Evolutionary conservation across 2,329 filamentous ascomycete genomes (phyloP).

Genomic region (Penicillium sp.): DNA sequence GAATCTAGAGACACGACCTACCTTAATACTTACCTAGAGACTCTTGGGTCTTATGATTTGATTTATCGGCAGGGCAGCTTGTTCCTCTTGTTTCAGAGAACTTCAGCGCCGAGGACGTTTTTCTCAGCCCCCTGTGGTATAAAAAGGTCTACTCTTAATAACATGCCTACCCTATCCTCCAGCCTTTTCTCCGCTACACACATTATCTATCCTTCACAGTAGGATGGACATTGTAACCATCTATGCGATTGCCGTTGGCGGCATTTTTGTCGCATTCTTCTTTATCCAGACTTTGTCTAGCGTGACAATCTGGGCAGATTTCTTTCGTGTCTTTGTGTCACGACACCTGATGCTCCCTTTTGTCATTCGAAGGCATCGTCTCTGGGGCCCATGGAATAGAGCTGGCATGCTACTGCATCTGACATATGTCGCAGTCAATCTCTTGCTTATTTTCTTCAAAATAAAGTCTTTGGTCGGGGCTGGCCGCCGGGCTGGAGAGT

Average conservation of each 20-base stretch:
- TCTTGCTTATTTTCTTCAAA: slow-evolving; percentile 8
- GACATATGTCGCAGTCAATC: slow-evolving; percentile 8
- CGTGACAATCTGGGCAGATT: slow-evolving; percentile 4
- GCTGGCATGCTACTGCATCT: slow-evolving; percentile 8
- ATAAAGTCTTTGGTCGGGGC: slow-evolving; percentile 1
- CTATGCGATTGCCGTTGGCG: slow-evolving; percentile 25
- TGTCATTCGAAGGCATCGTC: slow-evolving; percentile 7
- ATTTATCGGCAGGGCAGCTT: slow-evolving; percentile 3
- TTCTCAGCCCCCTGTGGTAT: slow-evolving; percentile 6
- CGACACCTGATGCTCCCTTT: slow-evolving; percentile 12
- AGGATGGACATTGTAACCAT: slow-evolving; percentile 11
- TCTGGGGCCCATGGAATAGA: slow-evolving; percentile 11
- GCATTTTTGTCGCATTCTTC: slow-evolving; percentile 9
- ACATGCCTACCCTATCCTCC: slow-evolving; percentile 6
- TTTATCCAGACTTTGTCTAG: slow-evolving; percentile 6
- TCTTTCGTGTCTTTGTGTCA: slow-evolving; percentile 3
- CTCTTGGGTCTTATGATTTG: slow-evolving; percentile 1
- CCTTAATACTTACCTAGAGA: slow-evolving; percentile 1
- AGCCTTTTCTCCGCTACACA: slow-evolving; percentile 5
- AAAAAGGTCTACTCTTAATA: slow-evolving; percentile 7
- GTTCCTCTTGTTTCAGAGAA: slow-evolving; percentile 11
- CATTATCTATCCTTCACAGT: slow-evolving; percentile 7
- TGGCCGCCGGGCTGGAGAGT: slow-evolving; percentile 9
- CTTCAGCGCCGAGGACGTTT: slow-evolving; percentile 9
- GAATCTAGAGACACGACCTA: background rate